These are phyloP conservation scores for Neobulgaria alba DNA, from an alignment of 2,329 filamentous ascomycete genomes.

Conservation along the genomic window DNA sequence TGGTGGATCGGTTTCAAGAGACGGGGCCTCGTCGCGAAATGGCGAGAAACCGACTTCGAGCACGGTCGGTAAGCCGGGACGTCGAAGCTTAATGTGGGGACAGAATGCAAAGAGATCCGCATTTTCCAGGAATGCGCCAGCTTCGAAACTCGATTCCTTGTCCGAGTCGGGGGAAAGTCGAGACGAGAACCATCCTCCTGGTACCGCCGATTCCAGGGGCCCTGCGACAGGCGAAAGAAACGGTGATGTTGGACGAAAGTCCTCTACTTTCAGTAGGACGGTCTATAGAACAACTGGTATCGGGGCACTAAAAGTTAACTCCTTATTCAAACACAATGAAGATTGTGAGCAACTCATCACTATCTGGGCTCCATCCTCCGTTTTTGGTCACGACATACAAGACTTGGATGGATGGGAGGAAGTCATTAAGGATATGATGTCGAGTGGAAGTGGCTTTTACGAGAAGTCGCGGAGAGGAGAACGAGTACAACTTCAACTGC, in stretches of 20 bases:
- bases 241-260: too few species aligned
- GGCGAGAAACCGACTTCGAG: conserved; percentile 35
- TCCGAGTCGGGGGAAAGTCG: conserved; percentile 15
- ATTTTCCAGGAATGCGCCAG: conserved; percentile 41
- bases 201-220: conserved; percentile 45
- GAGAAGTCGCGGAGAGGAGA: conserved; percentile 66
- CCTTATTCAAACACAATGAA: conserved; percentile 61
- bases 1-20: conserved; percentile 18
- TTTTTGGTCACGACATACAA: conserved; percentile 46
- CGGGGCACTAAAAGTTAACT: conserved; percentile 68
- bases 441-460: conserved; percentile 65
- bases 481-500: conserved; percentile 69
- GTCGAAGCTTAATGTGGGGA: conserved; percentile 64
- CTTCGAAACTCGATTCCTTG: conserved; percentile 44
- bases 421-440: conserved; percentile 63
- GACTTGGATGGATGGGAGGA: conserved; percentile 63
- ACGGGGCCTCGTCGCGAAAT: conserved; percentile 13
- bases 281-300: conserved; percentile 66
- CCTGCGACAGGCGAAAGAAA: conserved; percentile 30
- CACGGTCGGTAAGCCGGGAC: conserved; percentile 40
- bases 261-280: conserved; percentile 33
- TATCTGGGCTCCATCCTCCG: conserved; percentile 62
- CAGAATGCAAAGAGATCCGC: conserved; percentile 46
- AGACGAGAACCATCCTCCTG: conserved; percentile 35
- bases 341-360: conserved; percentile 69